Evolutionary conservation across 2,329 filamentous ascomycete species (phyloP), one percentile per base, ranked within the genome.

Genomic region (Ampelomyces quisqualis): DNA sequence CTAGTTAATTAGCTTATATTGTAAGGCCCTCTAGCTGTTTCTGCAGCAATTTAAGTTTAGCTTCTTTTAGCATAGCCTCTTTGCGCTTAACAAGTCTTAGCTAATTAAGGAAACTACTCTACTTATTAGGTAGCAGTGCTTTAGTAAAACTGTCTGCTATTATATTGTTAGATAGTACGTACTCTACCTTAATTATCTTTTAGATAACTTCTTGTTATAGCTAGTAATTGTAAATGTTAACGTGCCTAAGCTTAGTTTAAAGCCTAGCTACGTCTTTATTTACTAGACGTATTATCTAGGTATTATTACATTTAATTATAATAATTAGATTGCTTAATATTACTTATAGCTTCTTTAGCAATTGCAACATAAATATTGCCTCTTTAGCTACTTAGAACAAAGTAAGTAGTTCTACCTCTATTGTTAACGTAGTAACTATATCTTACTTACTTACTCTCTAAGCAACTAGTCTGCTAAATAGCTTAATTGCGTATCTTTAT

Each of bases 341-440:
- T 17, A 37, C 11, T 15, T 19, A 5, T 6, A 43, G 33, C 19
- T 46, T 2, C 38, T 38, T 14, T 6, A 28, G 26, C 13, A 28
- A 13, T 14, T n/a, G 8, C 13, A 13, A 28, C 5, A 28, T 28
- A 13, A 28, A 28, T 23, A 23, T 23, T 10, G 21, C 21, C 21
- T 23, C 21, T 10, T 23, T 23, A 10, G 21, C 21, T 6, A 35
- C 34, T n/a, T 46, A 18, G 4, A 14, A 24, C n/a, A 37, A 38
- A 15, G 43, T 13, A 5, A 46, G 34, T 5, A 46, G 34, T 13
- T 46, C 38, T 10, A 38, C 43, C 33, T 46, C 38, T 2, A 38
- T 46, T 2, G 43, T 46, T 29, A 38, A 46, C 13, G 26, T 28
- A 9, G 26, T 28, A 8, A 28, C 26, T 10, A n/a, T 28, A 14